Evolutionary conservation across 169 alveolate species (phyloP), one percentile per base, ranked within the genome.

Genomic region (Cryptosporidium tyzzeri): DNA sequence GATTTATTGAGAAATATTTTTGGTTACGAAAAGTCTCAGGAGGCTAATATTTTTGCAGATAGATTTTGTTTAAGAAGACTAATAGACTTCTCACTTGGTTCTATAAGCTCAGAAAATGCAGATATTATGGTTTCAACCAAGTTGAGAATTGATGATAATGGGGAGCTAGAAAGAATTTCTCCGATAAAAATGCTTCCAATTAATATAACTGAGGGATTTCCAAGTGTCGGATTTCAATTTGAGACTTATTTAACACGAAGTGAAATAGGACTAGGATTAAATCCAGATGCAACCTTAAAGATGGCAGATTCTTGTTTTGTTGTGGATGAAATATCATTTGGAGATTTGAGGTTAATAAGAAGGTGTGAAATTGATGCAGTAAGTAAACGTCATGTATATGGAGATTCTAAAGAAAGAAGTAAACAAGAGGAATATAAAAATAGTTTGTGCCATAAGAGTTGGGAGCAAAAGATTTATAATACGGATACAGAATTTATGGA

Each of bases 201-300:
- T 55, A 73, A 73, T 14, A 73, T 73, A 35, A 53, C 33, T 12
- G 71, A 53, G 33, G 86, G 86, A 5, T 73, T 73, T 39, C 86
- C 86, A 23, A 73, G 86, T 58, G 86, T 73, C 16, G 86, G 86
- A 7, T 73, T 73, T 55, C 86, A 73, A 21, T 73, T 73, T 55
- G 86, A 73, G 29, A 73, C 70, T 37, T 73, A n/a, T 73, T 73
- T 73, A 23, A 73, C 86, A 12, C 50, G 55, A 37, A 73, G 44
- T 58, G 71, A 73, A 31, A 73, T 73, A n/a, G 71, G 41, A 0
- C 9, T 73, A 7, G 86, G 86, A 7, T 33, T 37, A 26, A 73
- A 58, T 26, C 71, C 86, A 31, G 53, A n/a, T 18, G 86, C 71
- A 5, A 48, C 71, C 18, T 53, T 73, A 23, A 73, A 55, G 9